phyloP scores from a whole-genome alignment of 192 early-diverging fungal genomes.

The Gamsiella multidivaricata region DNA sequence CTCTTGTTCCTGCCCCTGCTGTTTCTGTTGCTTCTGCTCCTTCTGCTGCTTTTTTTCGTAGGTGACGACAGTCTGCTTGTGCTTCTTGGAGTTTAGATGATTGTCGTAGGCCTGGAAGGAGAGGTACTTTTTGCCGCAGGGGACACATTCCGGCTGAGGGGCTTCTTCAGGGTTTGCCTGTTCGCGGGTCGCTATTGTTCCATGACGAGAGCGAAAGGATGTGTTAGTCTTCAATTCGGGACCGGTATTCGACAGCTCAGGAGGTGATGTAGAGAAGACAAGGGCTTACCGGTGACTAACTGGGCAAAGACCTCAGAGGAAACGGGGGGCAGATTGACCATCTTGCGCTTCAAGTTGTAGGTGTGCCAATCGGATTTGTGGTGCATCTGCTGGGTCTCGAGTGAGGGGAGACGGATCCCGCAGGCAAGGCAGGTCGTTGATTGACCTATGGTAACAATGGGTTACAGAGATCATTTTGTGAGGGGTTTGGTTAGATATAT shows the following conservation, averaged over 20 bases:
- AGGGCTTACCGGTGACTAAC: conserved; percentile 66
- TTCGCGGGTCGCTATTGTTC: conserved; percentile 48
- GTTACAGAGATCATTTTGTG: no score
- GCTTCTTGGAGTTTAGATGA: conserved; percentile 93
- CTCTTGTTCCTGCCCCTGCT: conserved; percentile 7
- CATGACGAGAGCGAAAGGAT: neutral
- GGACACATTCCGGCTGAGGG: conserved; percentile 41
- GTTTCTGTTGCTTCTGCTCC: conserved; percentile 21
- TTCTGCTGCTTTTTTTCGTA: conserved; percentile 36
- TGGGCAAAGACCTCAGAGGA: conserved; percentile 83
- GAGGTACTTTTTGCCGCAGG: conserved; percentile 73
- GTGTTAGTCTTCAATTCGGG: no score
- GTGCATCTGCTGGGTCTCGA: conserved; percentile 91
- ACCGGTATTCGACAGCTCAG: no score
- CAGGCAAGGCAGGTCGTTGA: conserved; percentile 83
- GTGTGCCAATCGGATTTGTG: conserved; percentile 98
- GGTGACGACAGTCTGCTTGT: conserved; percentile 70
- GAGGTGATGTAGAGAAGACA: neutral
- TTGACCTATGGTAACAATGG: conserved; percentile 22
- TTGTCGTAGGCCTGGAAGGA: conserved; percentile 89
- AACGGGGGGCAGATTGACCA: conserved; percentile 91
- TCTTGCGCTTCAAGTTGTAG: conserved; percentile 99
- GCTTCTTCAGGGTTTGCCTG: conserved; percentile 40
- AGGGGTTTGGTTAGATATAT: no score
- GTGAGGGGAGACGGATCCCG: conserved; percentile 90